These are phyloP conservation scores for Raffaelea deltoideospora DNA, from an alignment of 2,329 filamentous ascomycete species.

Conservation along the genomic window DNA sequence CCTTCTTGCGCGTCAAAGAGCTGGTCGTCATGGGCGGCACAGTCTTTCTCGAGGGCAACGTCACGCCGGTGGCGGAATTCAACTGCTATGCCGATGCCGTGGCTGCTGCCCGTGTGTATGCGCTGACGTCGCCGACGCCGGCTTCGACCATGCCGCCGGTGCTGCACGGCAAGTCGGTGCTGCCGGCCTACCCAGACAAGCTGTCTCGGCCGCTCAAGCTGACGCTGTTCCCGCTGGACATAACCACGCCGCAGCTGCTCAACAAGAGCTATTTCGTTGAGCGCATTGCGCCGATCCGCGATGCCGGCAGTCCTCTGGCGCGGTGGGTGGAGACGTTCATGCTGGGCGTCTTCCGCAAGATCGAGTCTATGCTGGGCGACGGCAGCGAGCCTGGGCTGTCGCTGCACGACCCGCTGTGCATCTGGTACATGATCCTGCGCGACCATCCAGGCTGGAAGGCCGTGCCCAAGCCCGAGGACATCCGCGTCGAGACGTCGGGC, in stretches of 20 bases:
- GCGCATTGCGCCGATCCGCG: slow-evolving; percentile 37
- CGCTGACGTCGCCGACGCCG: slow-evolving; percentile 60
- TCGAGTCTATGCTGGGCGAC: slow-evolving; percentile 45
- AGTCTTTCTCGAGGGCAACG: slow-evolving; percentile 66
- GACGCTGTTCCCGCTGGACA: slow-evolving; percentile 61
- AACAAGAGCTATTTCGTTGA: slow-evolving; percentile 42
- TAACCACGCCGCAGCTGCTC: slow-evolving; percentile 57
- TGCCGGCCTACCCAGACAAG: slow-evolving; percentile 47
- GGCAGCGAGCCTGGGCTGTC: slow-evolving; percentile 44
- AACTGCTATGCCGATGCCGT: slow-evolving; percentile 84
- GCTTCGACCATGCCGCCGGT: slow-evolving; percentile 65
- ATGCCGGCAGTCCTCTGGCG: slow-evolving; percentile 55
- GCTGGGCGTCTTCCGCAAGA: slow-evolving; percentile 52
- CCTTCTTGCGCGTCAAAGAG: slow-evolving; percentile 79
- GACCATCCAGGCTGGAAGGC: slow-evolving; percentile 43
- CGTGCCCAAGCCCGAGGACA: slow-evolving; percentile 53
- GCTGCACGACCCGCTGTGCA: slow-evolving; percentile 62
- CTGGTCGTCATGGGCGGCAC: slow-evolving; percentile 92
- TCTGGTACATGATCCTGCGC: slow-evolving; percentile 61
- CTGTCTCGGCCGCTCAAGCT: slow-evolving; percentile 51
- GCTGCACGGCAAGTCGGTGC: slow-evolving; percentile 29
- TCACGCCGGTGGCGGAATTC: slow-evolving; percentile 79
- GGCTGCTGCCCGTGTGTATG: slow-evolving; percentile 61
- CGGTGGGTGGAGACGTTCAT: slow-evolving; percentile 62
- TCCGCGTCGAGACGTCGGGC: slow-evolving; percentile 75